phyloP scores from a whole-genome alignment of 2,329 filamentous ascomycete species.

The Xylaria sp. region DNA sequence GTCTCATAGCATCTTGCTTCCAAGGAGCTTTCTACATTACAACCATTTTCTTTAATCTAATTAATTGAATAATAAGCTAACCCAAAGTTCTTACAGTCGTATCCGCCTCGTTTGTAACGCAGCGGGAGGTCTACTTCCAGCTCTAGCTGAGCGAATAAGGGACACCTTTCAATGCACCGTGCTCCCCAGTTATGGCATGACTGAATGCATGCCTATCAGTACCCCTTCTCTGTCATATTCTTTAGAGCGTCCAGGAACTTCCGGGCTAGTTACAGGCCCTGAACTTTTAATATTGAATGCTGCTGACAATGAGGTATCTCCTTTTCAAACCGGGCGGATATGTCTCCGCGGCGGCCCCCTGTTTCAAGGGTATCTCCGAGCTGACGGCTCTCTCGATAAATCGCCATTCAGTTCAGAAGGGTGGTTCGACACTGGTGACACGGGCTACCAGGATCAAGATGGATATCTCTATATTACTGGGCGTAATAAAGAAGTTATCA shows the following conservation, averaged over 20 bases:
- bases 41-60: not conserved
- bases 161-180: conserved; percentile 64
- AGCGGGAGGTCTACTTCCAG: conserved; percentile 64
- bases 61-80: conserved; percentile 2
- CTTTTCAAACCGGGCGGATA: conserved; percentile 59
- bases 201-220: conserved; percentile 69
- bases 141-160: conserved; percentile 60
- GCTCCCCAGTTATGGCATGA: conserved; percentile 69
- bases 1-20: not conserved
- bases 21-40: not conserved
- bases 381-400: conserved; percentile 57
- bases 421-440: conserved; percentile 67
- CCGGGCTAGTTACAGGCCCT: conserved; percentile 63
- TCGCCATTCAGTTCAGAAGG: conserved; percentile 60
- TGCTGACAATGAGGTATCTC: conserved; percentile 48
- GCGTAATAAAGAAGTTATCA: conserved; percentile 67
- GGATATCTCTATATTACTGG: conserved; percentile 66
- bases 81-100: conserved; percentile 33
- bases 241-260: conserved; percentile 64
- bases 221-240: conserved; percentile 64
- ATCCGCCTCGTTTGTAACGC: conserved; percentile 68
- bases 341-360: conserved; percentile 63
- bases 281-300: conserved; percentile 62
- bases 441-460: conserved; percentile 63
- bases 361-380: conserved; percentile 61